Evolutionary conservation across 129 eudicot genomes (phyloP).

Genomic region (Tagetes patula): DNA sequence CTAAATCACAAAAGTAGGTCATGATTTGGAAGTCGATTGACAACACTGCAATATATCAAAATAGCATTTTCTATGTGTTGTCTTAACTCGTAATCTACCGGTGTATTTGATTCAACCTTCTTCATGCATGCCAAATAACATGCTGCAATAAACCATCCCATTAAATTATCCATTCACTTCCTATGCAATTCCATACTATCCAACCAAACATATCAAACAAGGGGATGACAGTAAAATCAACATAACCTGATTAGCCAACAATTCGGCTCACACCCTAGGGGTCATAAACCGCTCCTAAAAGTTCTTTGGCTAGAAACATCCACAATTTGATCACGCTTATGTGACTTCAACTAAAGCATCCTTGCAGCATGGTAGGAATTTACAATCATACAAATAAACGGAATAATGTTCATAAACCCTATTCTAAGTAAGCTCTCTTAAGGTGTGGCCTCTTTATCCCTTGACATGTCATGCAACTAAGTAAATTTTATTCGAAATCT

Average conservation of each 20-base stretch:
- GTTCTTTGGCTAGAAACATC: background rate
- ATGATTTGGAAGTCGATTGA: constrained; percentile 7
- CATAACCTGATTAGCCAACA: background rate
- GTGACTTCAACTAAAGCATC: background rate
- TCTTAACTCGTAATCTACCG: background rate
- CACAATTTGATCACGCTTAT: background rate
- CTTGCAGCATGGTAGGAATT: background rate
- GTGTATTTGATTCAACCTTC: no score
- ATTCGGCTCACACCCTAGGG: background rate
- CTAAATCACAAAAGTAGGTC: constrained; percentile 3
- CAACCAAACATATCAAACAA: background rate
- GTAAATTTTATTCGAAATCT: no score
- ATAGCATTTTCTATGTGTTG: constrained; percentile 13
- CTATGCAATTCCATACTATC: no score
- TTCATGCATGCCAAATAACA: background rate
- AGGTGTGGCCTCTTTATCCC: no score
- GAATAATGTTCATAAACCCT: background rate
- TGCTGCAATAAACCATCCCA: no score
- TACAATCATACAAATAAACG: background rate
- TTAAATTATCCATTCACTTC: no score
- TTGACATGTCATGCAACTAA: no score
- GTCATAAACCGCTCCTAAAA: background rate
- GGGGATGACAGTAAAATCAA: background rate
- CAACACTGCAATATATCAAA: background rate
- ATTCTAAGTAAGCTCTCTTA: background rate